Evolutionary conservation across 371 early-diverging fungal genomes (phyloP), one percentile per base, ranked within the genome.

Genomic region (Apophysomyces ossiformis): DNA sequence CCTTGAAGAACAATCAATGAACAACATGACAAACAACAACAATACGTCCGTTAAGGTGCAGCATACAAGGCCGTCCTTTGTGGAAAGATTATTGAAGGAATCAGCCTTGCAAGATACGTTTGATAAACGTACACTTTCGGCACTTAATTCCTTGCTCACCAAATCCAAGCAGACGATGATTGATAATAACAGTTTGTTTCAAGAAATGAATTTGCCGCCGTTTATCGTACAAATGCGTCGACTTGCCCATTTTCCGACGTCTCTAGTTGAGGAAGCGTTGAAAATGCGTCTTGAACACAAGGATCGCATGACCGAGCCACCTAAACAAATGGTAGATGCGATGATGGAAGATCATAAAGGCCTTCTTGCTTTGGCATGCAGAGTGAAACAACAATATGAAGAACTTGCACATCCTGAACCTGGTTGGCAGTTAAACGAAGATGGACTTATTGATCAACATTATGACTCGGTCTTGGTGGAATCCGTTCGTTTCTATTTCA

Each of bases 21-120:
- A 45, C 26, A 43, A 36, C 38, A 46, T 66, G 16, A 73, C 63
- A 9, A 50, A 21, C 7, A 26, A 21, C 21, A 21, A 26, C 32
- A 26, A 26, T 26, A 1, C 54, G 0, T 50, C 54, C 5, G 7
- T 50, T 21, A 50, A 21, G 36, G 62, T 65, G n/a, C 71, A 60
- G 63, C 70, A 64, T 13, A 75, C 81, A 16, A 83, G 85, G 32
- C 84, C 90, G 9, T 90, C 93, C 26, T 95, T 95, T 81, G 87
- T 95, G 18, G 94, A 95, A 76, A 81, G 92, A 61, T 79, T 94
- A 58, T 79, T 94, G 64, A 94, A 94, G 79, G 93, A 94, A 68
- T 87, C 88, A 60, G 93, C 91, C 0, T 77, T 93, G 32, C 87
- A 89, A 76, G 87, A 84, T 65, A 92, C 93, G 0, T 93, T 94